Evolutionary conservation across 306 rosid genomes (phyloP).

Genomic region (Betula pendula): DNA sequence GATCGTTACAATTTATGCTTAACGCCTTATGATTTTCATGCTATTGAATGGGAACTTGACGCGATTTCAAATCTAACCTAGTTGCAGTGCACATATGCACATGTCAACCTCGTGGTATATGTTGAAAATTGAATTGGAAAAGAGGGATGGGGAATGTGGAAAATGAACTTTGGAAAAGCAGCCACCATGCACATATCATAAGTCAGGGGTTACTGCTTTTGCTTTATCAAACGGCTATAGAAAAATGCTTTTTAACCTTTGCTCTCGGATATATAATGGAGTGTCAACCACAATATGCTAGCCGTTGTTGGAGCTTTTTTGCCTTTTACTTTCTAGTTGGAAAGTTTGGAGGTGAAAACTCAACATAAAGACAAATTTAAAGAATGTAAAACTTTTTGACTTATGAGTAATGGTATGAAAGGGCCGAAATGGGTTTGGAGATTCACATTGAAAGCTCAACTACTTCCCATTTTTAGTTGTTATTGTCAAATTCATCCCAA

Average conservation of each 20-base stretch:
- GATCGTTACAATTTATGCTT: too few species aligned
- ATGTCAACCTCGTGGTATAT: too few species aligned
- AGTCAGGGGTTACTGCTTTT: slow-evolving; percentile 14
- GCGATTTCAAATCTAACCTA: too few species aligned
- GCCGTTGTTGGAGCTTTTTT: slow-evolving; percentile 5
- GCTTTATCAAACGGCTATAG: slow-evolving; percentile 37
- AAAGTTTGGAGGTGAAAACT: slow-evolving; percentile 8
- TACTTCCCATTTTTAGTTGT: background rate
- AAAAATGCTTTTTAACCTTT: slow-evolving; percentile 18
- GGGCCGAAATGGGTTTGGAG: background rate
- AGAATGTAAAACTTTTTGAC: background rate
- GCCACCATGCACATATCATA: background rate
- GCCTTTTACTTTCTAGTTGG: slow-evolving; percentile 1
- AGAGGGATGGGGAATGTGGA: slow-evolving; percentile 17
- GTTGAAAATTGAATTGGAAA: slow-evolving; percentile 25
- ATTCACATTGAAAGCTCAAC: background rate
- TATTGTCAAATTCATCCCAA: background rate
- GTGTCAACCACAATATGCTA: background rate
- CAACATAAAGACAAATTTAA: background rate
- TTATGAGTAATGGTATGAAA: background rate
- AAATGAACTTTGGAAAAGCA: slow-evolving; percentile 13
- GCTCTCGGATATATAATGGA: background rate
- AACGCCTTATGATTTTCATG: too few species aligned
- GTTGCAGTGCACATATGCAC: too few species aligned
- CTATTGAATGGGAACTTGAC: too few species aligned